phyloP scores from a whole-genome alignment of 1,139 yeast genomes.

The Meyerozyma smithsonii region DNA sequence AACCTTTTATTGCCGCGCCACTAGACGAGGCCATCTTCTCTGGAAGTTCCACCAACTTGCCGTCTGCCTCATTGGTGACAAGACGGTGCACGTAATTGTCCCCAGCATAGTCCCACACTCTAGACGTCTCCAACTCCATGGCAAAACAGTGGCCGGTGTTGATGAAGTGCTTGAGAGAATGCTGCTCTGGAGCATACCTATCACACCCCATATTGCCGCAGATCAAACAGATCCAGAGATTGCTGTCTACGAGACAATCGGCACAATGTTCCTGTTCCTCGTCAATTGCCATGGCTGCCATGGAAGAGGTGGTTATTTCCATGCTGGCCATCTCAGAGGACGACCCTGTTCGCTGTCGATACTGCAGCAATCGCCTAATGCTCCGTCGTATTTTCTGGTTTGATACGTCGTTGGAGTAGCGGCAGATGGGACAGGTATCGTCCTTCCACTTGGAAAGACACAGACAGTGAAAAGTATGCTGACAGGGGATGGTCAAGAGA shows the following conservation, averaged over 20 bases:
- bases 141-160: constrained; percentile 85
- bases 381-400: constrained; percentile 34
- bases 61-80: constrained; percentile 80
- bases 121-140: constrained; percentile 78
- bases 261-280: constrained; percentile 31
- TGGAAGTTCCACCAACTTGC: constrained; percentile 71
- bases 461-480: constrained; percentile 89
- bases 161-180: constrained; percentile 78
- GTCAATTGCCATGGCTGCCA: constrained; percentile 4
- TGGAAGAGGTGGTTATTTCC: background rate
- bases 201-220: constrained; percentile 94
- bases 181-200: constrained; percentile 74
- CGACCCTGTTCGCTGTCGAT: constrained; percentile 12
- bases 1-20: constrained; percentile 12
- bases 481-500: constrained; percentile 81
- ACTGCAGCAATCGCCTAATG: constrained; percentile 30
- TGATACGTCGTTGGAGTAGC: constrained; percentile 57
- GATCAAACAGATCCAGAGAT: constrained; percentile 85
- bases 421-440: constrained; percentile 87
- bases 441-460: constrained; percentile 89
- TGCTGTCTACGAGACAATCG: constrained; percentile 58
- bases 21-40: constrained; percentile 30
- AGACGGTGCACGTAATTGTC: constrained; percentile 88
- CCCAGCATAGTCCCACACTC: constrained; percentile 96
- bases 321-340: background rate